These are phyloP conservation scores for Podaxis sp. DNA, from an alignment of 768 basidiomycete genomes.

Conservation along the genomic window DNA sequence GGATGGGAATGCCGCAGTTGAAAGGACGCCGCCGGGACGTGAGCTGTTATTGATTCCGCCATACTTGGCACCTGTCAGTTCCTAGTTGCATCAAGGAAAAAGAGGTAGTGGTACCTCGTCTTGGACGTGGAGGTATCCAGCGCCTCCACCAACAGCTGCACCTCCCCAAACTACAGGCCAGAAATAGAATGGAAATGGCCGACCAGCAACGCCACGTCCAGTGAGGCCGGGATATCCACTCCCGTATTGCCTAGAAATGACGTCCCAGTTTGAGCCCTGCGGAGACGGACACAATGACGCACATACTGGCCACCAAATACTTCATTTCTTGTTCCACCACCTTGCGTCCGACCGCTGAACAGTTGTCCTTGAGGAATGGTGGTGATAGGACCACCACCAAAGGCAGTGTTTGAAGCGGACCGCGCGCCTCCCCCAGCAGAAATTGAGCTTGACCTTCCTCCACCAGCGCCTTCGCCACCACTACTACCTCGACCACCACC, in stretches of 20 bases:
- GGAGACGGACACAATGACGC: not conserved
- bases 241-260: conserved; percentile 45
- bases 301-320: conserved; percentile 44
- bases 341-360: conserved; percentile 46
- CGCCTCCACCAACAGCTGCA: conserved; percentile 20
- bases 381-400: conserved; percentile 27
- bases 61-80: conserved; percentile 20
- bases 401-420: conserved; percentile 25
- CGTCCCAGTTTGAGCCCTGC: conserved; percentile 2
- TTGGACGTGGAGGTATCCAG: conserved; percentile 24
- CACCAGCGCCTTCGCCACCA: conserved; percentile 11
- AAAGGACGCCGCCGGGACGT: conserved; percentile 49
- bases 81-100: not conserved
- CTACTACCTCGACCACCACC: conserved; percentile 15
- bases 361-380: conserved; percentile 42
- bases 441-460: conserved; percentile 19
- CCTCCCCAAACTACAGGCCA: conserved; percentile 58
- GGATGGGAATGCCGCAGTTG: conserved; percentile 42
- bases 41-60: conserved; percentile 37
- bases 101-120: conserved; percentile 29
- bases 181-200: conserved; percentile 61
- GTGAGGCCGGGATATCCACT: conserved; percentile 59
- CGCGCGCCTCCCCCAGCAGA: conserved; percentile 17
- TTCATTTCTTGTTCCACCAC: conserved; percentile 49
- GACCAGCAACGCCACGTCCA: conserved; percentile 43